Evolutionary conservation across 2,329 filamentous ascomycete species (phyloP), one percentile per base, ranked within the genome.

Genomic region (Colletotrichum limetticola): DNA sequence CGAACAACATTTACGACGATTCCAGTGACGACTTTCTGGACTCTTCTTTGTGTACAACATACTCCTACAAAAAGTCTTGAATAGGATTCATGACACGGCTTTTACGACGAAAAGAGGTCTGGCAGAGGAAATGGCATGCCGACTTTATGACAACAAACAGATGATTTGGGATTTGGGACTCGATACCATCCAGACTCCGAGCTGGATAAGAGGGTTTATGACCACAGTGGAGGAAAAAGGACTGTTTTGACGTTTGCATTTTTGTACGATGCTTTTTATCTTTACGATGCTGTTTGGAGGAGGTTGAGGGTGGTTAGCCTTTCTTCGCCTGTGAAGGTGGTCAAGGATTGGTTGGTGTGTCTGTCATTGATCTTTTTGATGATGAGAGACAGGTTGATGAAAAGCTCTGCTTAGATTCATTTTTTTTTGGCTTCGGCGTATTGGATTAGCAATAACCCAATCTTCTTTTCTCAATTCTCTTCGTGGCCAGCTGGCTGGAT

Each of bases 1-100:
- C 71, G 26, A 73, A 58, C 67, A 73, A 42, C 67, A 71, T 73
- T 73, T 71, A 71, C 55, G 71, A 73, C 66, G 67, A 65, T 61
- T 73, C 67, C 66, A 61, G 71, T 73, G 28, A 73, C 71, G 71
- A 73, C 71, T 58, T 73, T 71, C 71, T 73, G 71, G 67, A 62
- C 61, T 71, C 71, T 30, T 73, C 66, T 63, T 52, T 64, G 49
- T 65, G 60, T 73, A 73, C 67, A 66, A 73, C 71, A 73, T 71
- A 72, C 66, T 73, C 59, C 61, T 56, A 73, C 52, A 65, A 71
- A 71, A 72, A 35, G 67, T 32, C 65, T 56, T 71, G 71, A 42
- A 66, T 56, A 71, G 49, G 28, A 56, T 70, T 66, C 56, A 73
- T 60, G 67, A 71, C 71, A 73, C 24, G 71, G 66, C 49, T 60